phyloP scores from a whole-genome alignment of 495 filamentous ascomycete species.

The Copromyces sp. region DNA sequence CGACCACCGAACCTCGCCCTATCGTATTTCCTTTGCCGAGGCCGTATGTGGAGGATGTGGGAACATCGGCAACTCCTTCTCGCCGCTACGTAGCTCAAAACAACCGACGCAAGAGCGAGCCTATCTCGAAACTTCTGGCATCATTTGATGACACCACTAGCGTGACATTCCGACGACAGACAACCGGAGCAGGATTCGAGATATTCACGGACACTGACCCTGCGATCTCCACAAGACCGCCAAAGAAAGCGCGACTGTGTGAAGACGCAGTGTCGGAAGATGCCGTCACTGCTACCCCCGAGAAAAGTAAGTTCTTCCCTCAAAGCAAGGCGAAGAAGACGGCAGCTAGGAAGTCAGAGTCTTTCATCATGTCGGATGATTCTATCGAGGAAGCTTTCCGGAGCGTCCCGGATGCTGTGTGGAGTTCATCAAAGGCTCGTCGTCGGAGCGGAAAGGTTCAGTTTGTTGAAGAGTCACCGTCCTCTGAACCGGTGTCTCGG shows the following conservation, averaged over 20 bases:
- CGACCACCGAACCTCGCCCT: constrained; percentile 21
- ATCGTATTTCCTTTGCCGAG: constrained; percentile 39
- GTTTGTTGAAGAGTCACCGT: constrained; percentile 3
- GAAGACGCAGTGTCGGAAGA: constrained; percentile 21
- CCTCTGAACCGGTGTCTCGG: neutral
- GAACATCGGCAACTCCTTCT: constrained; percentile 3
- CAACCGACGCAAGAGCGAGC: constrained; percentile 31
- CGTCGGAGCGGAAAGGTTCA: neutral
- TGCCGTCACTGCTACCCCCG: constrained; percentile 10
- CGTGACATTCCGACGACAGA: constrained; percentile 21
- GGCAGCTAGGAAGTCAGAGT: constrained; percentile 11
- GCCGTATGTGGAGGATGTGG: constrained; percentile 31
- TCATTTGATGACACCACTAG: neutral
- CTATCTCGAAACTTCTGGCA: constrained; percentile 26
- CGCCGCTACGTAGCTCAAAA: constrained; percentile 19
- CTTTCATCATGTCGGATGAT: constrained; percentile 36
- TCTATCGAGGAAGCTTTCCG: constrained; percentile 35
- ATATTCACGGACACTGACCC: constrained; percentile 14
- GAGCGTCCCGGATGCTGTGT: constrained; percentile 29
- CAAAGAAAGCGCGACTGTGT: constrained; percentile 41
- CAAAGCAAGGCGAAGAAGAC: constrained; percentile 9
- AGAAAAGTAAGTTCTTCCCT: constrained; percentile 36
- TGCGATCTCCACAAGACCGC: constrained; percentile 23
- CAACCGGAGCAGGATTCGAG: constrained; percentile 14
- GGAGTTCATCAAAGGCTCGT: neutral